Conservation (phyloP, 1,284 basidiomycete genomes). For the Thecaphora thlaspeos region DNA sequence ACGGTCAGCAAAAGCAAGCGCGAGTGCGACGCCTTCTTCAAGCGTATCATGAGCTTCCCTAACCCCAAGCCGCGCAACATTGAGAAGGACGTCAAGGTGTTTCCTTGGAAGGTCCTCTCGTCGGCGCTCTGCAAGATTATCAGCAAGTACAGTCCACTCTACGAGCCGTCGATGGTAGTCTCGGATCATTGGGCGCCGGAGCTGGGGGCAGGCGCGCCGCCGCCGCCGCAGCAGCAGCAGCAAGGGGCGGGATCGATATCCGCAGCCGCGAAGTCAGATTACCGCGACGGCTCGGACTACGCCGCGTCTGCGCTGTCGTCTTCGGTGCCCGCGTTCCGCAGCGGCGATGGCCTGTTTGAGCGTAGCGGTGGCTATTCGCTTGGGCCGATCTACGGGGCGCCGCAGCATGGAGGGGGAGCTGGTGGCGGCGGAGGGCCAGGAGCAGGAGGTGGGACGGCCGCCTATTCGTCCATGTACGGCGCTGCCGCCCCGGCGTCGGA, state of each 20-base stretch:
- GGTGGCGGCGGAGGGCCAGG: constrained; percentile 10
- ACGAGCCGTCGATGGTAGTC: constrained; percentile 14
- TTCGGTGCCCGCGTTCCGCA: too few relatives aligned
- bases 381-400: too few relatives aligned
- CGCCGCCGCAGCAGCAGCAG: too few relatives aligned
- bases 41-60: constrained; percentile 91
- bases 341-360: too few relatives aligned
- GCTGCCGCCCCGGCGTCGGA: too few relatives aligned
- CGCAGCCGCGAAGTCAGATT: too few relatives aligned
- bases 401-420: constrained; percentile 4
- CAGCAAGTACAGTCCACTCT: constrained; percentile 70
- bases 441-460: constrained; percentile 2
- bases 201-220: constrained; percentile 12
- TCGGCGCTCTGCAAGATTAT: constrained; percentile 87
- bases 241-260: too few relatives aligned
- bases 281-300: too few relatives aligned
- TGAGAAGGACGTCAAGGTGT: constrained; percentile 96
- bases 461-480: too few relatives aligned
- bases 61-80: constrained; percentile 92
- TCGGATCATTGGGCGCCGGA: constrained; percentile 17
- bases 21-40: constrained; percentile 81
- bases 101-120: constrained; percentile 80
- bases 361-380: too few relatives aligned
- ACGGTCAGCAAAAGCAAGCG: constrained; percentile 82
- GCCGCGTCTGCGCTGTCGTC: too few relatives aligned